Conservation (phyloP, 768 basidiomycete genomes). For the Naganishia onofrii region DNA sequence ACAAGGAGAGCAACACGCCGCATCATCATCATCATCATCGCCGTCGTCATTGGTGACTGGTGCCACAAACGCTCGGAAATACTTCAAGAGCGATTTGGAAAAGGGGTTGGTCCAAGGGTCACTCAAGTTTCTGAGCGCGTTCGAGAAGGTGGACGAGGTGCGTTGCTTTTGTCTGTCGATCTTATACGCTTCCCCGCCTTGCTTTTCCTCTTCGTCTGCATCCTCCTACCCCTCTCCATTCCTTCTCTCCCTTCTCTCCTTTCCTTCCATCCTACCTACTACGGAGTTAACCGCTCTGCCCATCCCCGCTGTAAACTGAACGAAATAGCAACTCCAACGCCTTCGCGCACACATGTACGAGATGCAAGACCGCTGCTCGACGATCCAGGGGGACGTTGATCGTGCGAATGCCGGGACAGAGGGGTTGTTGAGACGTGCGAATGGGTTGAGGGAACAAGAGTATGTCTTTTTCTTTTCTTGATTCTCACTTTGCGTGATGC, state of each 20-base stretch:
- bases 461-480: slow-evolving; percentile 30
- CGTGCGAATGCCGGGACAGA: slow-evolving; percentile 74
- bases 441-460: slow-evolving; percentile 52
- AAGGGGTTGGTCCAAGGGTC: slow-evolving; percentile 76
- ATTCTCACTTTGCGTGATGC: too few species aligned
- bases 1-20: too few species aligned
- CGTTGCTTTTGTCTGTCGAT: too few species aligned
- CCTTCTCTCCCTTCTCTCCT: too few species aligned
- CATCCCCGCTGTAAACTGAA: too few species aligned
- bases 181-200: too few species aligned
- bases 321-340: slow-evolving; percentile 77
- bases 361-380: slow-evolving; percentile 79
- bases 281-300: too few species aligned
- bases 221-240: not conserved
- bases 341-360: slow-evolving; percentile 71
- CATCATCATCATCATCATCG: not conserved
- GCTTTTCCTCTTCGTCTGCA: too few species aligned
- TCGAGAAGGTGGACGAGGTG: slow-evolving; percentile 87
- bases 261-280: not conserved
- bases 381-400: slow-evolving; percentile 72
- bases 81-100: slow-evolving; percentile 81
- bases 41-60: not conserved
- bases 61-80: slow-evolving; percentile 71
- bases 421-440: slow-evolving; percentile 74
- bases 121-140: slow-evolving; percentile 73